Evolutionary conservation across 768 basidiomycete genomes (phyloP).

Genomic region (Mycena amicta): DNA sequence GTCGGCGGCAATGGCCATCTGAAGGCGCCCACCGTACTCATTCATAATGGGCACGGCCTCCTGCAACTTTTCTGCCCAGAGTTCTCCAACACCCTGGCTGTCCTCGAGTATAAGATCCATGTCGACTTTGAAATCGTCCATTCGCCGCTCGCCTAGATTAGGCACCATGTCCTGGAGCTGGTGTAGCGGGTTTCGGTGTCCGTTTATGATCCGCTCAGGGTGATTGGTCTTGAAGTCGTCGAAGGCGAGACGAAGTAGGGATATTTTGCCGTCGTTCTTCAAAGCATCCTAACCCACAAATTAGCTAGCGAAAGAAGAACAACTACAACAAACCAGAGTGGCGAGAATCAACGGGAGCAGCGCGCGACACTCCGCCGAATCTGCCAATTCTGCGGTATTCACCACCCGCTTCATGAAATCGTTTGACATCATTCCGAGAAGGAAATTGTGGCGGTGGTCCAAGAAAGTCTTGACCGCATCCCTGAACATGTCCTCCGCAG

Average conservation of each 20-base stretch:
- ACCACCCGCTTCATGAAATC: constrained; percentile 21
- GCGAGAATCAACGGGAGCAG: constrained; percentile 22
- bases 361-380: constrained; percentile 6
- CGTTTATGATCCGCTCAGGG: background rate
- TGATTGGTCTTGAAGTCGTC: background rate
- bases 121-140: constrained; percentile 9
- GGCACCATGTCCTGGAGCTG: constrained; percentile 7
- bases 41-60: background rate
- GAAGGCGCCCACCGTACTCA: background rate
- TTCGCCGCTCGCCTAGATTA: background rate
- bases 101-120: background rate
- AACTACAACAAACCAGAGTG: constrained; percentile 16
- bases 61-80: background rate
- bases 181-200: background rate
- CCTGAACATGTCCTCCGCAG: constrained; percentile 9
- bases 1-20: constrained; percentile 15
- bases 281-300: constrained; percentile 14
- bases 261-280: constrained; percentile 11
- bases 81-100: background rate
- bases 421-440: constrained; percentile 22
- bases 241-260: constrained; percentile 3
- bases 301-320: background rate
- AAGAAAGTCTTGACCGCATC: constrained; percentile 23
- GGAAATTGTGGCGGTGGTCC: constrained; percentile 16
- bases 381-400: constrained; percentile 11